phyloP scores from a whole-genome alignment of 2,329 filamentous ascomycete species.

The Trichoderma sp. region DNA sequence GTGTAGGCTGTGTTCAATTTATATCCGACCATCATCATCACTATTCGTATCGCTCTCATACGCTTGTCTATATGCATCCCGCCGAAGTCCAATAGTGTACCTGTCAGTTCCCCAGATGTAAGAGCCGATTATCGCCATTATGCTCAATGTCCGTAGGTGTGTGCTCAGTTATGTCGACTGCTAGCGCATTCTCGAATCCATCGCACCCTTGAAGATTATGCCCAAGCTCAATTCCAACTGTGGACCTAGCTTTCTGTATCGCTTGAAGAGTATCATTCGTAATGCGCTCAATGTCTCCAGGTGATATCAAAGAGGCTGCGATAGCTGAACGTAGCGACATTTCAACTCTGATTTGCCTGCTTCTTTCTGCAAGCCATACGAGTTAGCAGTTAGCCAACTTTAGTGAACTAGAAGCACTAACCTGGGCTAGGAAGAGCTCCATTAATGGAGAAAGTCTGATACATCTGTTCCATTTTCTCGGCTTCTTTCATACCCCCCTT shows the following conservation, averaged over 20 bases:
- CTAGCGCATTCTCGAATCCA: not conserved
- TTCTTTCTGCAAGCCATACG: not conserved
- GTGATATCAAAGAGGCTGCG: not conserved
- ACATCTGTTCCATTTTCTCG: not conserved
- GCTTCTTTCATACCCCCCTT: not conserved
- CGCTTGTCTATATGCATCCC: not conserved
- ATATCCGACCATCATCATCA: not conserved
- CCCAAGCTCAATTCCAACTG: not conserved
- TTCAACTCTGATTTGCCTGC: not conserved
- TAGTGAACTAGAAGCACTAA: not conserved
- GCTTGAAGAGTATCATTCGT: not conserved
- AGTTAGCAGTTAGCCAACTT: not conserved
- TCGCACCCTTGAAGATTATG: not conserved
- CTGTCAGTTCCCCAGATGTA: not conserved
- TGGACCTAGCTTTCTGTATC: not conserved
- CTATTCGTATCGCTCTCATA: not conserved
- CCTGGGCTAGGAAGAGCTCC: not conserved
- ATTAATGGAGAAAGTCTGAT: not conserved
- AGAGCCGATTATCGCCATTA: not conserved
- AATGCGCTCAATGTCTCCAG: not conserved
- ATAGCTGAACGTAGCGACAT: not conserved
- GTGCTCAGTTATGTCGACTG: not conserved
- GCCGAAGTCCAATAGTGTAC: not conserved
- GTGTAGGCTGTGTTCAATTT: not conserved
- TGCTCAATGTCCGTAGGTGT: not conserved